Percentiles rank a stretch among this genome's conserved stretches.
phyloP scores from a whole-genome alignment of 495 filamentous ascomycete genomes.

The Cercophora samala region DNA sequence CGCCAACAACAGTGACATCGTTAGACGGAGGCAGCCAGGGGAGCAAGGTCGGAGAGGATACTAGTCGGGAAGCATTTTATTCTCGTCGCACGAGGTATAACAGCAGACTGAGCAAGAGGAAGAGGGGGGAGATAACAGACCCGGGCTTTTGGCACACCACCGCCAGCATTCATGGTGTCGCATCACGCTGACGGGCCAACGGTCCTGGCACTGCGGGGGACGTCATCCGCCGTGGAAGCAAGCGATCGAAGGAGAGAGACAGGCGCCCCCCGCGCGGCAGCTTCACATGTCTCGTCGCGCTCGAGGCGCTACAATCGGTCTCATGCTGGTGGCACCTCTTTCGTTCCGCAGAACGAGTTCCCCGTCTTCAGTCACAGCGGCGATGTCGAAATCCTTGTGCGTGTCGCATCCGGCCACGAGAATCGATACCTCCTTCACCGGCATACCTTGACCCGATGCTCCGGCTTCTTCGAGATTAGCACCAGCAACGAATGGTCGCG shows the following conservation, averaged over 20 bases:
- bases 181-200: constrained; percentile 57
- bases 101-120: neutral
- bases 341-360: constrained; percentile 81
- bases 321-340: constrained; percentile 69
- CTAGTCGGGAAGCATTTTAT: neutral
- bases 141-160: constrained; percentile 24
- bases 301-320: constrained; percentile 72
- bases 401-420: constrained; percentile 62
- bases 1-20: constrained; percentile 5
- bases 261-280: constrained; percentile 46
- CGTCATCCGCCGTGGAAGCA: constrained; percentile 53
- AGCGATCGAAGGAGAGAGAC: constrained; percentile 22
- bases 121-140: constrained; percentile 7
- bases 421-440: constrained; percentile 81
- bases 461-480: constrained; percentile 88
- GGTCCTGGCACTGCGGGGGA: constrained; percentile 52
- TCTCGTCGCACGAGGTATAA: neutral
- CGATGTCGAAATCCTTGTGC: constrained; percentile 84
- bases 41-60: neutral
- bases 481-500: constrained; percentile 83
- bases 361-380: constrained; percentile 85
- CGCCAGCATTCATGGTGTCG: constrained; percentile 59
- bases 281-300: constrained; percentile 59
- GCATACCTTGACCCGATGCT: constrained; percentile 80
- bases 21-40: constrained; percentile 25